Evolutionary conservation across 306 rosid genomes (phyloP).

Genomic region (Cucumis cinereus): DNA sequence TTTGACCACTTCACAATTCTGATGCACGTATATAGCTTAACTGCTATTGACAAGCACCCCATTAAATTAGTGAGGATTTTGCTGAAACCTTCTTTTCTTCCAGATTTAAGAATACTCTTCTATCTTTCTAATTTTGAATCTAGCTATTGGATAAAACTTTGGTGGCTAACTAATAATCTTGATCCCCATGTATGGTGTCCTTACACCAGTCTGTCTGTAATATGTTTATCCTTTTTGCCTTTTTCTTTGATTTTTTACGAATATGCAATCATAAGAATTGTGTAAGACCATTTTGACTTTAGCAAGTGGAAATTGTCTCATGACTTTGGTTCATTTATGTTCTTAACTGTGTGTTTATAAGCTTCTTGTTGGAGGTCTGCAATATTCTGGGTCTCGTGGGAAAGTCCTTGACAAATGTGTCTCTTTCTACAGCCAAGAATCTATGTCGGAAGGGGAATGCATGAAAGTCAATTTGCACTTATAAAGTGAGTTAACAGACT

Average conservation of each 20-base stretch:
- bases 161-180: background rate
- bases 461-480: slow-evolving; percentile 85
- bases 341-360: background rate
- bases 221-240: background rate
- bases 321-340: background rate
- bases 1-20: background rate
- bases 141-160: background rate
- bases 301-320: background rate
- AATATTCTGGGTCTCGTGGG: background rate
- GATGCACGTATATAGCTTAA: slow-evolving; percentile 6
- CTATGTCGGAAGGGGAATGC: slow-evolving; percentile 97
- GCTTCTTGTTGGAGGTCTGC: background rate
- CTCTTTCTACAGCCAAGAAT: slow-evolving; percentile 67
- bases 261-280: background rate
- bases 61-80: background rate
- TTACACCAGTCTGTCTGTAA: background rate
- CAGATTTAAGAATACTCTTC: background rate
- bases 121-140: background rate
- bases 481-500: slow-evolving; percentile 50
- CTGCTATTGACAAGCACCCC: background rate
- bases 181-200: background rate
- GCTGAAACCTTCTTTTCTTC: background rate
- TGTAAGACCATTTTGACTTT: background rate
- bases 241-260: background rate
- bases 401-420: background rate